Evolutionary conservation across 306 rosid species (phyloP).

Genomic region (Acmispon strigosus): DNA sequence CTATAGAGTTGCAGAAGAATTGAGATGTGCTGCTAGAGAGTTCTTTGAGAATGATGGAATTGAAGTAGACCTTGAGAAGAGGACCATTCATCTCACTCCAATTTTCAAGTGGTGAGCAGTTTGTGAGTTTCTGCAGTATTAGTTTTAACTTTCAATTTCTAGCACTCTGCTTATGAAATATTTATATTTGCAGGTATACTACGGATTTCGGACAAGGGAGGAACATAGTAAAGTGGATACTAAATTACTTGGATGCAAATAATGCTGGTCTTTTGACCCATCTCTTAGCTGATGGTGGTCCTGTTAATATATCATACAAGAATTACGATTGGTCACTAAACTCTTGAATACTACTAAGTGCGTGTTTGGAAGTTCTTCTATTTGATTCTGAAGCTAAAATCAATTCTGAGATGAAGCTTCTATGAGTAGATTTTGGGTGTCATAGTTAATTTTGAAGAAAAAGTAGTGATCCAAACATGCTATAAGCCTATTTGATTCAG

Average conservation of each 20-base stretch:
- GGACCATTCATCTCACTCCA: conserved; percentile 58
- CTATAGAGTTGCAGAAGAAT: conserved; percentile 57
- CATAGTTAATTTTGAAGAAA: no score
- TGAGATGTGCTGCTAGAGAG: conserved; percentile 79
- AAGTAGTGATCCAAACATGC: no score
- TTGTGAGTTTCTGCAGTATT: neutral
- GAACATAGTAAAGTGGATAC: conserved; percentile 56
- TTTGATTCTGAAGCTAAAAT: no score
- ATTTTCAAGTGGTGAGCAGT: conserved; percentile 66
- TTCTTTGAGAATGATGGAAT: conserved; percentile 60
- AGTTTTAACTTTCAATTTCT: neutral
- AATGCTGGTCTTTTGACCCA: conserved; percentile 89
- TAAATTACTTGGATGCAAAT: conserved; percentile 65
- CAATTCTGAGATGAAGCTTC: no score
- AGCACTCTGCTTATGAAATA: neutral
- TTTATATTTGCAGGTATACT: conserved; percentile 44
- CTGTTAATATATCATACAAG: conserved; percentile 49
- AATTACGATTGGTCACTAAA: conserved; percentile 67
- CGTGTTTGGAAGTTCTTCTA: no score
- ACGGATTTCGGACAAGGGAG: conserved; percentile 72
- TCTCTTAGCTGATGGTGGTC: conserved; percentile 68
- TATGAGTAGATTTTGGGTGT: no score
- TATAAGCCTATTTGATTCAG: neutral
- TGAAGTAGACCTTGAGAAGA: conserved; percentile 78
- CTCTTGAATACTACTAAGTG: conserved; percentile 21